Evolutionary conservation across 2,329 filamentous ascomycete genomes (phyloP).

Genomic region (Xylaria sp.): DNA sequence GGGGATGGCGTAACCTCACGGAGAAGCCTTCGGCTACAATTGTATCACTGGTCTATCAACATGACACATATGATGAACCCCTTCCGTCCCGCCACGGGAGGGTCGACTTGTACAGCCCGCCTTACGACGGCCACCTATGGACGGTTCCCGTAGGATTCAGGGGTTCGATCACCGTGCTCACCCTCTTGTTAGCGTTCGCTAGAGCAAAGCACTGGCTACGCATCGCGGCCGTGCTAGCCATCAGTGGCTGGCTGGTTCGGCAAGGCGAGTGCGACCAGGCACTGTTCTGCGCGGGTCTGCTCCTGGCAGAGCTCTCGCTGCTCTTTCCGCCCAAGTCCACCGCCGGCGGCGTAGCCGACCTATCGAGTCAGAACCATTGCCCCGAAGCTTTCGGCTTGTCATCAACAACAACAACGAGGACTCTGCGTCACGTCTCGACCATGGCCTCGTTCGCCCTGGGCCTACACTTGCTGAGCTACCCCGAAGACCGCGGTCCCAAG

Average conservation of each 20-base stretch:
- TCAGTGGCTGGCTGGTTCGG: constrained; percentile 13
- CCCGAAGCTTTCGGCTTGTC: not conserved
- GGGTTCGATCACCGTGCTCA: constrained; percentile 24
- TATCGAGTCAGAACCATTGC: not conserved
- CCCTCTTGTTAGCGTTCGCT: constrained; percentile 24
- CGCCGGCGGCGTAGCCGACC: not conserved
- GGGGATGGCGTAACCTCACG: not conserved
- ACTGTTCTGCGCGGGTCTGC: constrained; percentile 27
- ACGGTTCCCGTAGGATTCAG: constrained; percentile 30
- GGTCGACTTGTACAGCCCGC: constrained; percentile 35
- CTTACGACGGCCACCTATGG: constrained; percentile 28
- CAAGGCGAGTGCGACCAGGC: constrained; percentile 22
- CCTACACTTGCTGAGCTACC: constrained; percentile 14
- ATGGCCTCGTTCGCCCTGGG: constrained; percentile 1
- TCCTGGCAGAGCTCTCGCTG: constrained; percentile 27
- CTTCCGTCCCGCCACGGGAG: constrained; percentile 41
- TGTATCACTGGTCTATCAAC: constrained; percentile 36
- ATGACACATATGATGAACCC: constrained; percentile 23
- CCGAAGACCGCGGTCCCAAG: constrained; percentile 4
- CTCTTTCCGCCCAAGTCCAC: constrained; percentile 4
- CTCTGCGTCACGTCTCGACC: not conserved
- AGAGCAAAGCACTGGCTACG: constrained; percentile 22
- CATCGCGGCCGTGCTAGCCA: constrained; percentile 11
- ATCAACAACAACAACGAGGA: not conserved
- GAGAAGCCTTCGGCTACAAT: constrained; percentile 28